Percentiles rank a stretch among this genome's conserved stretches.
Evolutionary conservation across 306 rosid species (phyloP).

Genomic region (Dryas drummondii): DNA sequence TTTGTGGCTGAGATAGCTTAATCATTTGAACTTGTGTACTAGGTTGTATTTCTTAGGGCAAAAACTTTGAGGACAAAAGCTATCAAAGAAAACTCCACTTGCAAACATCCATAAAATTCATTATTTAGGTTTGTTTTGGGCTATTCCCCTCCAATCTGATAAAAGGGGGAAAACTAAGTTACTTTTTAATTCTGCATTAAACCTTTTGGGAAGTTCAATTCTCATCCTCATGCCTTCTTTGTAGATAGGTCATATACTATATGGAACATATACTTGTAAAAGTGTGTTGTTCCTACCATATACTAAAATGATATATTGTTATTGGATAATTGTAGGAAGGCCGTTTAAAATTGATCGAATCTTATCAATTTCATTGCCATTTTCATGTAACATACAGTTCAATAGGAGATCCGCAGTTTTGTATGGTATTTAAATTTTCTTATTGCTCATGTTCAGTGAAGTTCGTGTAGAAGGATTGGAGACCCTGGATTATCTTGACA

Average conservation of each 20-base stretch:
- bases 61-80: background rate
- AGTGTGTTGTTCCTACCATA: background rate
- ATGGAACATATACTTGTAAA: background rate
- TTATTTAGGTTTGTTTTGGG: too few relatives aligned
- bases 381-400: background rate
- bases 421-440: constrained; percentile 20
- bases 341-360: background rate
- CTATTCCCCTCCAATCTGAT: background rate
- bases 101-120: background rate
- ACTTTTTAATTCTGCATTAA: background rate
- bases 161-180: background rate
- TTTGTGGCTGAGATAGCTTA: background rate
- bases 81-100: background rate
- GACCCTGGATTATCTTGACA: constrained; percentile 94
- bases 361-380: background rate
- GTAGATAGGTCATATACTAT: background rate
- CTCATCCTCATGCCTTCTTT: background rate
- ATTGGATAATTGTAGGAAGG: too few relatives aligned
- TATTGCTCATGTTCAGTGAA: constrained; percentile 66
- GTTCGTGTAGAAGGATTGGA: constrained; percentile 97
- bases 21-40: background rate
- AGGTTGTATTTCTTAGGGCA: background rate
- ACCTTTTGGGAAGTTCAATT: background rate
- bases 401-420: background rate
- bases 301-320: background rate